A percentile compares a stretch with the other conserved stretches of the same genome.
Evolutionary conservation across 1,284 basidiomycete genomes (phyloP).

Genomic region (Malassezia psittaci): DNA sequence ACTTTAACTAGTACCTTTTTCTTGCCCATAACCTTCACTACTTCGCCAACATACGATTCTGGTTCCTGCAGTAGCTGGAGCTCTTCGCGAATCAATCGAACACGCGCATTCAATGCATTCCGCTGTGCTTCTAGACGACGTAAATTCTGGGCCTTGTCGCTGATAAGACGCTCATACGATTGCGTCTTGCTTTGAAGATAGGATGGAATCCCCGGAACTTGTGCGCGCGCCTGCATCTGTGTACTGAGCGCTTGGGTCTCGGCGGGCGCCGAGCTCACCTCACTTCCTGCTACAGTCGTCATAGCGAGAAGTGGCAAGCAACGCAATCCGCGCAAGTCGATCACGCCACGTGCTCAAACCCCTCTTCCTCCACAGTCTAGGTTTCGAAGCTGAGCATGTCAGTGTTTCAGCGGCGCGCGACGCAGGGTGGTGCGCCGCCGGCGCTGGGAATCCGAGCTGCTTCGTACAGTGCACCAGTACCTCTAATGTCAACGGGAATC

Average conservation of each 20-base stretch:
- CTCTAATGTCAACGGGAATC: conserved; percentile 73
- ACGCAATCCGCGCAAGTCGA: background rate
- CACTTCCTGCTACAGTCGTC: conserved; percentile 9
- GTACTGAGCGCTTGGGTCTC: background rate
- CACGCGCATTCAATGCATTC: conserved; percentile 89
- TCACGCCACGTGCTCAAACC: conserved; percentile 12
- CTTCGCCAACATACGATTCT: conserved; percentile 92
- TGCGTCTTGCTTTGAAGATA: conserved; percentile 97
- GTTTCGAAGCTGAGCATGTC: conserved; percentile 48
- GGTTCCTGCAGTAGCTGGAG: conserved; percentile 90
- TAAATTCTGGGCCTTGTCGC: conserved; percentile 91
- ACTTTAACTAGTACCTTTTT: conserved; percentile 97
- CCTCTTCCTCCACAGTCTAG: background rate
- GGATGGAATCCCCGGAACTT: conserved; percentile 51
- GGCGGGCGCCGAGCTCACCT: conserved; percentile 4
- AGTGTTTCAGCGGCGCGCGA: conserved; percentile 67
- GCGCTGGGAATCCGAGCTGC: conserved; percentile 59
- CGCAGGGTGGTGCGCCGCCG: conserved; percentile 45
- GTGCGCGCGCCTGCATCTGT: background rate
- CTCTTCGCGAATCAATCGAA: conserved; percentile 74
- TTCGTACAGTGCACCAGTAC: conserved; percentile 57
- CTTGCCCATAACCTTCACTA: conserved; percentile 98
- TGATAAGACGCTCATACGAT: conserved; percentile 78
- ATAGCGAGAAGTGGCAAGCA: background rate
- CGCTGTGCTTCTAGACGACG: conserved; percentile 89